Conservation (phyloP, 768 basidiomycete species). For the Dioszegia aurantiaca region DNA sequence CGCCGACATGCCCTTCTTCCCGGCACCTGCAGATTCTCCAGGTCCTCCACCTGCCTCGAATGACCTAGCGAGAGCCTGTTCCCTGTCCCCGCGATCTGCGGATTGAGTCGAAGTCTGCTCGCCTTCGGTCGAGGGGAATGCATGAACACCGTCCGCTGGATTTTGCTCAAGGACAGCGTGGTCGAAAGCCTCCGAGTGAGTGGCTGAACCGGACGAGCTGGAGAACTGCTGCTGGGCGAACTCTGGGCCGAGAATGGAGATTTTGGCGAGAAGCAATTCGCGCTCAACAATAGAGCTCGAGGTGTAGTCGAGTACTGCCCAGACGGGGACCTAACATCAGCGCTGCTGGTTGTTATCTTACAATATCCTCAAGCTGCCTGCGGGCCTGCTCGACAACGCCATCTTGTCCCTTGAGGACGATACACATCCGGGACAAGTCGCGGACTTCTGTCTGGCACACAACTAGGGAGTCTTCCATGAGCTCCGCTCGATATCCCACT, state of each 20-base stretch:
- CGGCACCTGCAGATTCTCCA: constrained; percentile 47
- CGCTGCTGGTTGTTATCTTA: constrained; percentile 55
- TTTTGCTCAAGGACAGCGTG: constrained; percentile 53
- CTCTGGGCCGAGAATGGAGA: constrained; percentile 95
- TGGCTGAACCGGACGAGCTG: constrained; percentile 52
- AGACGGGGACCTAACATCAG: constrained; percentile 79
- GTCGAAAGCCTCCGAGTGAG: constrained; percentile 66
- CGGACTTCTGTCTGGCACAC: constrained; percentile 97
- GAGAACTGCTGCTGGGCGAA: constrained; percentile 88
- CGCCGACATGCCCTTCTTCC: constrained; percentile 51
- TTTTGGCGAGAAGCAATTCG: constrained; percentile 90
- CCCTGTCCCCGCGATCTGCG: constrained; percentile 63
- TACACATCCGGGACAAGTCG: constrained; percentile 96
- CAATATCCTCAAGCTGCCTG: constrained; percentile 91
- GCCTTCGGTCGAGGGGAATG: constrained; percentile 68
- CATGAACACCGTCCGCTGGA: constrained; percentile 59
- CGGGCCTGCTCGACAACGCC: constrained; percentile 96
- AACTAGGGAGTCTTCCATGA: constrained; percentile 76
- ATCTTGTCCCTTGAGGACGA: constrained; percentile 93
- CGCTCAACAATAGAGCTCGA: constrained; percentile 85
- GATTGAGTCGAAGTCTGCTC: constrained; percentile 25
- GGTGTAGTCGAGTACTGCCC: constrained; percentile 98
- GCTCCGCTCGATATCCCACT: constrained; percentile 13
- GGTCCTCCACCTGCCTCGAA: constrained; percentile 61
- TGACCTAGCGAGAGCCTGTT: constrained; percentile 68